Conservation (phyloP, 2,329 filamentous ascomycete species). For the Tolypocladium endophyticum region DNA sequence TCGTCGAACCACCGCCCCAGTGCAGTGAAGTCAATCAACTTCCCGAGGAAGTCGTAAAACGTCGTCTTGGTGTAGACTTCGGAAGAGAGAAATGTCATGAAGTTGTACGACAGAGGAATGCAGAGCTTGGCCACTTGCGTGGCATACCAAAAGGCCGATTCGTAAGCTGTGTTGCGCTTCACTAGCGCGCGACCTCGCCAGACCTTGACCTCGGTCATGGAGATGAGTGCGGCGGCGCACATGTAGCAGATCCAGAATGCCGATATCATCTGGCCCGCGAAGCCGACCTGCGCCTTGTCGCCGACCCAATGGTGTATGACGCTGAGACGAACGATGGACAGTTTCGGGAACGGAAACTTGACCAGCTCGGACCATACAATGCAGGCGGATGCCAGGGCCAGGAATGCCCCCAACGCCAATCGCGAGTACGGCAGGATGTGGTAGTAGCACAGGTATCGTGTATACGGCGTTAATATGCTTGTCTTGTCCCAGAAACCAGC, state of each 20-base stretch:
- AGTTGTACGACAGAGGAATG: conserved; percentile 91
- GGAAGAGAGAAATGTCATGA: conserved; percentile 75
- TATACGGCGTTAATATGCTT: conserved; percentile 65
- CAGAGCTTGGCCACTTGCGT: conserved; percentile 87
- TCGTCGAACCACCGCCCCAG: conserved; percentile 77
- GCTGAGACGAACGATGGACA: conserved; percentile 58
- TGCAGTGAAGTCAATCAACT: conserved; percentile 71
- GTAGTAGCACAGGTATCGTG: conserved; percentile 68
- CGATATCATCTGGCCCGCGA: conserved; percentile 76
- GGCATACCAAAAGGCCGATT: conserved; percentile 93
- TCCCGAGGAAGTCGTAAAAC: conserved; percentile 81
- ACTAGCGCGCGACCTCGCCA: conserved; percentile 93
- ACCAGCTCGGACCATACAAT: conserved; percentile 92
- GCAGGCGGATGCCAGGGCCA: conserved; percentile 65
- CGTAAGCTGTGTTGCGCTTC: conserved; percentile 79
- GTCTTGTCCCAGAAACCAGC: conserved; percentile 42
- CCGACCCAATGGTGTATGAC: conserved; percentile 68
- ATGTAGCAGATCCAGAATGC: conserved; percentile 92
- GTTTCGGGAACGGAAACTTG: conserved; percentile 65
- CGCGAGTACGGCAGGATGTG: conserved; percentile 61
- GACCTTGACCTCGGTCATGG: conserved; percentile 88
- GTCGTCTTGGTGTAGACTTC: conserved; percentile 65
- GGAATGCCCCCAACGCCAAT: conserved; percentile 52
- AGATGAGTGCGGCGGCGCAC: conserved; percentile 79
- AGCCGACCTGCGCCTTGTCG: conserved; percentile 65